A percentile compares a stretch with the other conserved stretches of the same genome.
Conservation (phyloP, 495 filamentous ascomycete genomes). For the Aspergillus hancockii region DNA sequence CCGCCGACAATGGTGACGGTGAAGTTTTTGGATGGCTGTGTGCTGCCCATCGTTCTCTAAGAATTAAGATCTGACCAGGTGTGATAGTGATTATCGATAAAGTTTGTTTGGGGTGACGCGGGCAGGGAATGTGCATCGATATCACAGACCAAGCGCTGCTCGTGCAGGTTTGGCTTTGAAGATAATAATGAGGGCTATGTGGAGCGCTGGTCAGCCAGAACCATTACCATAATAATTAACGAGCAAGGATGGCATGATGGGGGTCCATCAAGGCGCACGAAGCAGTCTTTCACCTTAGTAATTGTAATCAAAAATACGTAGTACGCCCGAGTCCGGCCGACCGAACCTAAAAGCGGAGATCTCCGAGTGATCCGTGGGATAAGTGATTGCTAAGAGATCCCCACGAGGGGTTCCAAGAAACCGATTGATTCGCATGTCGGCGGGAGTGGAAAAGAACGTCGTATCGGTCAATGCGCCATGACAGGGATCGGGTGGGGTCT, state of each 20-base stretch:
- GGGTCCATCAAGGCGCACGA: not conserved
- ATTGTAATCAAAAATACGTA: not conserved
- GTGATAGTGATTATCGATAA: not conserved
- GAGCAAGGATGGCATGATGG: not conserved
- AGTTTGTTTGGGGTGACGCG: not conserved
- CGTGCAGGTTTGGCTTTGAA: not conserved
- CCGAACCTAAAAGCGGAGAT: not conserved
- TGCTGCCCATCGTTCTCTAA: not conserved
- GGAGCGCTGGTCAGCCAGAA: not conserved
- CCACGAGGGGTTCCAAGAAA: not conserved
- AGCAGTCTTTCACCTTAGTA: not conserved
- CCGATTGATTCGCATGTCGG: not conserved
- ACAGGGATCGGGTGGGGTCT: not conserved
- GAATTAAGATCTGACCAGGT: too few relatives aligned
- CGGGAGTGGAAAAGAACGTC: not conserved
- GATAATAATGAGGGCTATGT: not conserved
- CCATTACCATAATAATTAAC: not conserved
- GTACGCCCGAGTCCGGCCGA: not conserved
- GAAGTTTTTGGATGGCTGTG: not conserved
- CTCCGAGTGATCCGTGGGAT: not conserved
- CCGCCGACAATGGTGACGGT: conserved; percentile 26
- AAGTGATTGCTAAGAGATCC: not conserved
- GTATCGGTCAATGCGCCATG: conserved; percentile 1
- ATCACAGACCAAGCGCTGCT: not conserved
- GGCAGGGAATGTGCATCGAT: not conserved